Percentiles rank a stretch among this genome's conserved stretches.
These are phyloP conservation scores for Cordyceps javanica DNA, from an alignment of 2,329 filamentous ascomycete genomes.

Conservation along the genomic window DNA sequence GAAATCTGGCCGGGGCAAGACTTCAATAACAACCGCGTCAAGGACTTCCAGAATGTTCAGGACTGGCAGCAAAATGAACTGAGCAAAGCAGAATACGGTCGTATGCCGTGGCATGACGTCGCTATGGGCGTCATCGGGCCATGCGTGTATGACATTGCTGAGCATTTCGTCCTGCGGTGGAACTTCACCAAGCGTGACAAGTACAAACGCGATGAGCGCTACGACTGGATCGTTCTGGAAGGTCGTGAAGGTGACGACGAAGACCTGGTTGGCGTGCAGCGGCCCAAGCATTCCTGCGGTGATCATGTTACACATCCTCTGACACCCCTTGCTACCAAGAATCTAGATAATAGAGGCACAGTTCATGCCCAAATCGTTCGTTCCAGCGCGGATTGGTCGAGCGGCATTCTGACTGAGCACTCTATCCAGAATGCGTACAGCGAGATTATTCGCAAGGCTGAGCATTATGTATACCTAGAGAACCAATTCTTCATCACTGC, in stretches of 20 bases:
- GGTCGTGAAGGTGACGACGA: conserved; percentile 73
- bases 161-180: conserved; percentile 92
- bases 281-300: conserved; percentile 83
- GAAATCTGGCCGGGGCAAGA: conserved; percentile 95
- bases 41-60: conserved; percentile 87
- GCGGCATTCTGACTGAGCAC: conserved; percentile 76
- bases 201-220: conserved; percentile 81
- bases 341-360: conserved; percentile 59
- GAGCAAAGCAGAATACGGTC: conserved; percentile 81
- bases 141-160: conserved; percentile 86
- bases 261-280: conserved; percentile 80
- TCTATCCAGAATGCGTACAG: conserved; percentile 84
- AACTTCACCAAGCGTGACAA: conserved; percentile 97
- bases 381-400: conserved; percentile 89
- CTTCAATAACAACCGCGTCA: conserved; percentile 94
- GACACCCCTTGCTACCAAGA: conserved; percentile 61
- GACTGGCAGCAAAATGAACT: conserved; percentile 94
- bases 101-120: conserved; percentile 99
- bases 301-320: conserved; percentile 79
- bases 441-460: conserved; percentile 76
- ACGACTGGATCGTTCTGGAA: conserved; percentile 78
- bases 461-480: conserved; percentile 96
- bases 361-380: conserved; percentile 81
- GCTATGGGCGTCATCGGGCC: conserved; percentile 87
- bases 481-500: conserved; percentile 99